Conservation (phyloP, 1,284 basidiomycete species). For the Boletus sp. region DNA sequence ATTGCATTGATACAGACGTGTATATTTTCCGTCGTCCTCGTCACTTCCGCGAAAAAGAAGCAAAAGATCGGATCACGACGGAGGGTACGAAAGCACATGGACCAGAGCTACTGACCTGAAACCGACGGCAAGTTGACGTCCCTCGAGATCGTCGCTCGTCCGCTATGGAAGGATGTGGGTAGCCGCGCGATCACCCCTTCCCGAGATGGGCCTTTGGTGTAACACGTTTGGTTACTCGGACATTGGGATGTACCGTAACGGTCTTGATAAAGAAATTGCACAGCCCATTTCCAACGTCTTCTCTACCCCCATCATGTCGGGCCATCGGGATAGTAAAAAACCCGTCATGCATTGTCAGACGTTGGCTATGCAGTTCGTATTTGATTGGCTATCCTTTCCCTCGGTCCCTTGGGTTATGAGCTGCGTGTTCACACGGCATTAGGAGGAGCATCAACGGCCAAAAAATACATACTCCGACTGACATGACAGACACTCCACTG, state of each 20-base stretch:
- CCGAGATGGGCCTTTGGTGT: neutral
- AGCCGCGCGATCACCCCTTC: slow-evolving; percentile 14
- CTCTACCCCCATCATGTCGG: neutral
- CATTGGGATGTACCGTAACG: slow-evolving; percentile 15
- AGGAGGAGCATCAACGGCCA: neutral
- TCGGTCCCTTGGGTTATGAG: neutral
- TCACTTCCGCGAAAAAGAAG: slow-evolving; percentile 7
- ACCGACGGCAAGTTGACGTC: slow-evolving; percentile 10
- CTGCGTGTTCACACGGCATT: neutral
- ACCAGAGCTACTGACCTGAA: neutral
- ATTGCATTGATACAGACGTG: neutral
- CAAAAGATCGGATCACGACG: slow-evolving; percentile 11
- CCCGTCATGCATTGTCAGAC: neutral
- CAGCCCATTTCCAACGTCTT: slow-evolving; percentile 1
- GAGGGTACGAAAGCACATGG: slow-evolving; percentile 1
- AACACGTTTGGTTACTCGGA: slow-evolving; percentile 2
- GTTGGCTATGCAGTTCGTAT: neutral
- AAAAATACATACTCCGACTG: neutral
- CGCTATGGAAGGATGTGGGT: slow-evolving; percentile 28
- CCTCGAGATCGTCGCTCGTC: slow-evolving; percentile 19
- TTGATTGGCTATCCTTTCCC: neutral
- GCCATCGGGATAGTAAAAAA: neutral
- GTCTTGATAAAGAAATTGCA: slow-evolving; percentile 9
- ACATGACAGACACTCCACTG: neutral
- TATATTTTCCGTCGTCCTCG: neutral